phyloP scores from a whole-genome alignment of 1,284 basidiomycete species.

The Sphagnurus paluster region DNA sequence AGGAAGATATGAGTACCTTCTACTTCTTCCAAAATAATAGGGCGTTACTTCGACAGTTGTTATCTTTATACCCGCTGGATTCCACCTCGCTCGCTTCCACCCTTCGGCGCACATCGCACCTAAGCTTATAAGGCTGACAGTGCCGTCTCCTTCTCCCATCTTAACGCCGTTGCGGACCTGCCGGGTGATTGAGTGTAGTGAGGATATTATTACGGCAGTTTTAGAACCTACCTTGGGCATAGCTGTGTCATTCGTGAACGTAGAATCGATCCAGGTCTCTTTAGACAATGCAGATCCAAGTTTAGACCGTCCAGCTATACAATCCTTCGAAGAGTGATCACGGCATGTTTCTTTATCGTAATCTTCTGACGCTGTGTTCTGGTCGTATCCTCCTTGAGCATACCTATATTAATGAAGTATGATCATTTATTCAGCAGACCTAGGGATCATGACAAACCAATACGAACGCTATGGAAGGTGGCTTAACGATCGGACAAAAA shows the following conservation, averaged over 20 bases:
- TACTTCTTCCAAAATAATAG: constrained; percentile 9
- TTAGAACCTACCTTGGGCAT: constrained; percentile 54
- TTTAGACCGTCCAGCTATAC: constrained; percentile 44
- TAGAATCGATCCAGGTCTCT: constrained; percentile 81
- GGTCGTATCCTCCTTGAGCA: constrained; percentile 66
- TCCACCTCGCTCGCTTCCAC: constrained; percentile 91
- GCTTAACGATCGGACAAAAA: too few relatives aligned
- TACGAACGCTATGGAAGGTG: constrained; percentile 61
- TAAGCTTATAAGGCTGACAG: constrained; percentile 86
- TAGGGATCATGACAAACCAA: constrained; percentile 63
- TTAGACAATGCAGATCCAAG: constrained; percentile 62
- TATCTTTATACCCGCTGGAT: constrained; percentile 87
- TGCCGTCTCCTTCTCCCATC: constrained; percentile 95
- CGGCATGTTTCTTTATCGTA: constrained; percentile 33
- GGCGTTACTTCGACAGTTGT: constrained; percentile 79
- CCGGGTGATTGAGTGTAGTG: neutral
- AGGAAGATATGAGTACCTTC: neutral
- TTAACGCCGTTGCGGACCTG: constrained; percentile 82
- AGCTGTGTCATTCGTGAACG: constrained; percentile 67
- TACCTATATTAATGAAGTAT: constrained; percentile 64
- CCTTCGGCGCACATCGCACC: constrained; percentile 96
- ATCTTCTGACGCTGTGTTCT: constrained; percentile 61
- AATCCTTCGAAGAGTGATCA: constrained; percentile 38
- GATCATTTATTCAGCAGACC: too few relatives aligned
- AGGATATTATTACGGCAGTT: neutral